These are phyloP conservation scores for Aspergillus sp. DNA, from an alignment of 2,329 filamentous ascomycete species.

Conservation along the genomic window DNA sequence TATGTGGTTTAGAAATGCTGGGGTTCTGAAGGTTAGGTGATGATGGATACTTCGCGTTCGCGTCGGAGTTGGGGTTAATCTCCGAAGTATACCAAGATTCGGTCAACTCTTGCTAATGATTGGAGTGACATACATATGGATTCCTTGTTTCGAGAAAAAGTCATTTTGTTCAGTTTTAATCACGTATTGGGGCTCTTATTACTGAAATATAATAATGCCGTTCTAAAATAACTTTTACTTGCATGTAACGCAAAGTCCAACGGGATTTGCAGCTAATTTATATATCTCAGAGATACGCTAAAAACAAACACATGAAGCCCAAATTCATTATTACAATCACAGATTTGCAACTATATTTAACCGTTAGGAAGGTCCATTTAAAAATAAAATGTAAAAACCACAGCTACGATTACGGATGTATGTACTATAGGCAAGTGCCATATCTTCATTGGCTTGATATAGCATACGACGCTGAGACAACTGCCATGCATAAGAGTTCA, in stretches of 20 bases:
- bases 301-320: neutral
- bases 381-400: too few species aligned
- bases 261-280: neutral
- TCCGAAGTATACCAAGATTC: neutral
- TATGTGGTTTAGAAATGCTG: neutral
- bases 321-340: too few species aligned
- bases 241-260: too few species aligned
- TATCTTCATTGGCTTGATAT: neutral
- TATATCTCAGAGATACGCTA: neutral
- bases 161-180: neutral
- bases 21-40: neutral
- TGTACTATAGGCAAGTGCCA: neutral
- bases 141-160: neutral
- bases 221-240: too few species aligned
- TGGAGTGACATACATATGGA: neutral
- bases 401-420: neutral
- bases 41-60: conserved; percentile 1
- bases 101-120: neutral
- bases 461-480: neutral
- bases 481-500: neutral
- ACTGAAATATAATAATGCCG: too few species aligned
- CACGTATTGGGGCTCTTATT: too few species aligned
- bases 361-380: too few species aligned
- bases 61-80: neutral
- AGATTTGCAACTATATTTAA: too few species aligned